phyloP scores from a whole-genome alignment of 805 yeast species.

The Candida dajiaensis region DNA sequence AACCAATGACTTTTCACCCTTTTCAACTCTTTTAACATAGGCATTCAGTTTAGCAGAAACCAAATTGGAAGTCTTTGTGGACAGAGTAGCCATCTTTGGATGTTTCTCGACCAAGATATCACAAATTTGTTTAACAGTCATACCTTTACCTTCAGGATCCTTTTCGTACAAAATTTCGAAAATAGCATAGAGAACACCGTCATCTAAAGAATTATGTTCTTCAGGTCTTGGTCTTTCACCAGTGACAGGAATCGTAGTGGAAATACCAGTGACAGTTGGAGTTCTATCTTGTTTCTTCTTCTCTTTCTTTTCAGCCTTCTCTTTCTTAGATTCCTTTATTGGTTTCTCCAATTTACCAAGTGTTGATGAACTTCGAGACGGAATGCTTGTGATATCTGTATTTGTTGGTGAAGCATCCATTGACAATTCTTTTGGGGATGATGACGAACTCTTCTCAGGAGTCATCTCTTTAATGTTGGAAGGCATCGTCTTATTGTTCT shows the following conservation, averaged over 20 bases:
- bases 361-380: slow-evolving; percentile 6
- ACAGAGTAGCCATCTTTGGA: slow-evolving; percentile 78
- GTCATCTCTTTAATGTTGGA: slow-evolving; percentile 19
- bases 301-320: slow-evolving; percentile 18
- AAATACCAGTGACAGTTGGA: slow-evolving; percentile 56
- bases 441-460: slow-evolving; percentile 19
- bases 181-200: slow-evolving; percentile 70
- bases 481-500: slow-evolving; percentile 2
- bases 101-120: slow-evolving; percentile 68
- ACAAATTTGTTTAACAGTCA: slow-evolving; percentile 88
- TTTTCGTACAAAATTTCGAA: slow-evolving; percentile 64
- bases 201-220: slow-evolving; percentile 62
- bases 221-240: slow-evolving; percentile 70
- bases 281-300: slow-evolving; percentile 22
- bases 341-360: slow-evolving; percentile 9
- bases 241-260: slow-evolving; percentile 75
- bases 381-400: slow-evolving; percentile 16
- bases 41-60: slow-evolving; percentile 82
- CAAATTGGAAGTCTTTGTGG: slow-evolving; percentile 74
- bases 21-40: slow-evolving; percentile 78
- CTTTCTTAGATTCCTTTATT: not conserved
- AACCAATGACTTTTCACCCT: slow-evolving; percentile 66
- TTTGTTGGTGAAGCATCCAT: slow-evolving; percentile 23
- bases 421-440: slow-evolving; percentile 19
- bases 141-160: slow-evolving; percentile 66